Base-by-base conservation (phyloP, 2,329 filamentous ascomycete genomes). In the Fusarium solani-melongenae region DNA sequence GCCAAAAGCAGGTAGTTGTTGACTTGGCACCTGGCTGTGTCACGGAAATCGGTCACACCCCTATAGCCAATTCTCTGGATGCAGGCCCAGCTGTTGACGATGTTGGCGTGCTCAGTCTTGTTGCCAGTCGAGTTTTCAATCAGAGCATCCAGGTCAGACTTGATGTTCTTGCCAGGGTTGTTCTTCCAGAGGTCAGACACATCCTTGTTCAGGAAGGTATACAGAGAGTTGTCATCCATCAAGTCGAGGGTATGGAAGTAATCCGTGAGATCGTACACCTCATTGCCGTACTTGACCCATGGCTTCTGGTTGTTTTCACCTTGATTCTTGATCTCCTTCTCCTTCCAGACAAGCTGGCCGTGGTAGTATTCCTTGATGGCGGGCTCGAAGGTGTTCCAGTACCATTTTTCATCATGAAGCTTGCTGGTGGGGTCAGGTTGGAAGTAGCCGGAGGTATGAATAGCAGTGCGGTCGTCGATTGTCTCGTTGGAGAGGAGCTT, bases 1-100 rank as follows among this genome's bases (percentile, higher is more conserved):
- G 91, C 92, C 61, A 98, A 86, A 66, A 99, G 86, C 71, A 98
- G 92, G 83, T 94, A 98, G 84, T 96, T 96, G 86, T 98, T 97
- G 78, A 94, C 92, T 77, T 94, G 91, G 81, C 96, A 99, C 74
- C 88, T 89, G 2, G 94, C 82, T 1, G 89, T 87, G 22, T 93
- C 84, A 57, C 96, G 91, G 88, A 98, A 98, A 82, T 99, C 96
- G 0, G 91, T 89, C 70, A 91, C 92, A 59, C 96, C 96, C 58
- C 92, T 87, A 78, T 94, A 96, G 82, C 97, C 98, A 22, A 90
- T 88, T 75, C 95, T 93, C 77, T 95, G 88, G 73, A 98, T 88
- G 81, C 96, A 99, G 76, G 91, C 91, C 77, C 95, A 83, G 71
- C 91, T 94, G 82, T 94, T 93, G 27, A 81, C 70, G 61, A 93